Base-by-base conservation (phyloP, 1,139 yeast genomes). In the Pichia sp. region DNA sequence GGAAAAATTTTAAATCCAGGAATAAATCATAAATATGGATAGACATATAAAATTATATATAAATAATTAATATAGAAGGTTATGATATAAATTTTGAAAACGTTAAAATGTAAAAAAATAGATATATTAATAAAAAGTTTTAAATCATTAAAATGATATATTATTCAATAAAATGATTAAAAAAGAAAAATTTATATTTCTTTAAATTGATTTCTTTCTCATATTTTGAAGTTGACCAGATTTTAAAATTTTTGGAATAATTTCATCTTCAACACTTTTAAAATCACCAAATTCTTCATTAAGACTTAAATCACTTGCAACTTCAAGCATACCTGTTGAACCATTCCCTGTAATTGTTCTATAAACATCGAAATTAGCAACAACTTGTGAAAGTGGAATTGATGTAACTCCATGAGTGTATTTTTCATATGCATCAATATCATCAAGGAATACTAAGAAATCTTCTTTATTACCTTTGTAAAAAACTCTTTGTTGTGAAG, bases 291-390 rank as follows among this genome's bases (percentile, higher is more conserved):
- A 86, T 56, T 85, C 90, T 52, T 73, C 75, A 43, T 70, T 74
- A 48, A 86, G 64, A 52, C 80, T 82, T 23, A 69, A 65, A 47
- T 77, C 73, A n/a, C 90, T 80, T 2, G 94, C 95, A 57, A 78
- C 81, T 49, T 82, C 87, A 31, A 83, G 63, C 8, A 74, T 72
- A 46, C 95, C 95, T 55, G 79, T 86, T 4, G 77, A 67, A 30
- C 95, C 95, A 37, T 65, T 65, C 40, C 85, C 84, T 39, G 70
- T 70, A 52, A 75, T 73, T 49, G 77, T 73, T 30, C 75, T 70
- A 60, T 73, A 86, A 16, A 86, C 73, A 58, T 82, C 76, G 68
- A 77, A 84, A 20, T 75, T 70, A 0, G 82, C 80, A 2, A 85
- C 80, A 26, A 82, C 74, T 35, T 80, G 81, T 12, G 81, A 70